phyloP scores from a whole-genome alignment of 805 yeast genomes.

The Candida krabiensis region DNA sequence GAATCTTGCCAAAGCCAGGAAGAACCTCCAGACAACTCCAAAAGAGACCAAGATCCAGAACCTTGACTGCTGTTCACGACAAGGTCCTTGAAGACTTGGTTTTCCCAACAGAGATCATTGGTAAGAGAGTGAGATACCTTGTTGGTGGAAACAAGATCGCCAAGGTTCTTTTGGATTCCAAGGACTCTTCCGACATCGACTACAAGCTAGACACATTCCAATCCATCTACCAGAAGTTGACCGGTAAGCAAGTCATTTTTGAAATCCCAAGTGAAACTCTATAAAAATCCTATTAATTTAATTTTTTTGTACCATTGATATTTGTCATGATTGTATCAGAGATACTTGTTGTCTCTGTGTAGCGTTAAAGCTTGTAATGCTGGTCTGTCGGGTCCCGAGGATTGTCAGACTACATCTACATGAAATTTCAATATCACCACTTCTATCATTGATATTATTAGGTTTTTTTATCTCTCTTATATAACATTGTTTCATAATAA shows the following conservation, averaged over 20 bases:
- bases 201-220: slow-evolving; percentile 99
- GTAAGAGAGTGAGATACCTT: slow-evolving; percentile 98
- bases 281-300: slow-evolving; percentile 28
- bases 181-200: slow-evolving; percentile 95
- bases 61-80: slow-evolving; percentile 98
- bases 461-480: no score
- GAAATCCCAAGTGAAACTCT: slow-evolving; percentile 73
- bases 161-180: slow-evolving; percentile 96
- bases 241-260: slow-evolving; percentile 99
- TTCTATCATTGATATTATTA: no score
- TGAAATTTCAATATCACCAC: no score
- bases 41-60: slow-evolving; percentile 99
- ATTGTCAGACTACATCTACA: no score
- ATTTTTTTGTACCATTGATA: slow-evolving; percentile 9
- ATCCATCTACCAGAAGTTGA: slow-evolving; percentile 95
- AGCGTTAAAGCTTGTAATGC: no score
- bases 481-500: no score
- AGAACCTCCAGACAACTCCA: slow-evolving; percentile 91
- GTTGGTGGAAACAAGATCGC: slow-evolving; percentile 99
- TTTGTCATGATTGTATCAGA: no score
- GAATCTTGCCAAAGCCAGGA: slow-evolving; percentile 98
- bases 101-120: slow-evolving; percentile 98
- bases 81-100: slow-evolving; percentile 98
- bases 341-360: no score
- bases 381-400: no score